Evolutionary conservation across 805 yeast species (phyloP), one percentile per base, ranked within the genome.

Genomic region (Lachancea meyersii): DNA sequence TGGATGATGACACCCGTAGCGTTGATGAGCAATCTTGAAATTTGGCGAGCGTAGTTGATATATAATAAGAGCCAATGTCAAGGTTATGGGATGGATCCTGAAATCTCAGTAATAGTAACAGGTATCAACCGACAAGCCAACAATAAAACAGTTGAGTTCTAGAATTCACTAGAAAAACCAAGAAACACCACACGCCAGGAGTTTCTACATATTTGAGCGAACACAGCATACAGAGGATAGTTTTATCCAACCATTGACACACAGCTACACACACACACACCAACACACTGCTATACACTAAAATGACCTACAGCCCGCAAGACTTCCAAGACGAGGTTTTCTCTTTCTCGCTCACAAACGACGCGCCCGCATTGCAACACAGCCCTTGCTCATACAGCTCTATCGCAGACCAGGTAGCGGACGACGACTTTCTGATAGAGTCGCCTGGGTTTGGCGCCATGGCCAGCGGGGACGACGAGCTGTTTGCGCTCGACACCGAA

Each of bases 401-500:
- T 14, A 21, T 18, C 5, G 28, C 36, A 34, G 23, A 39, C 17
- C 20, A 26, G 24, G 26, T 37, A 13, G 23, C 26, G 10, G 47
- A 32, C 30, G 46, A 38, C 31, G 41, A 38, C 18, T 28, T 37
- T 21, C 47, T 40, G 40, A 40, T 43, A 32, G 28, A 32, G 9
- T 30, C 40, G 22, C 40, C 40, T 11, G 30, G 26, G 28, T 17
- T 41, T 38, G 32, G 30, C 24, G 38, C 41, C 32, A 18, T 35
- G 16, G 20, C 26, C 14, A 11, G 27, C 44, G 42, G 32, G 20
- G 40, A 38, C 19, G 42, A 39, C 28, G 40, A 38, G 40, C 38
- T 50, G n/a, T 50, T 50, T 35, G 39, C 40, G n/a, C 40, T 50
- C 17, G 54, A 50, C 20, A 28, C 31, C n/a, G 48, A 43, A 28